These are phyloP conservation scores for Mycena floridula DNA, from an alignment of 768 basidiomycete species.

Conservation along the genomic window DNA sequence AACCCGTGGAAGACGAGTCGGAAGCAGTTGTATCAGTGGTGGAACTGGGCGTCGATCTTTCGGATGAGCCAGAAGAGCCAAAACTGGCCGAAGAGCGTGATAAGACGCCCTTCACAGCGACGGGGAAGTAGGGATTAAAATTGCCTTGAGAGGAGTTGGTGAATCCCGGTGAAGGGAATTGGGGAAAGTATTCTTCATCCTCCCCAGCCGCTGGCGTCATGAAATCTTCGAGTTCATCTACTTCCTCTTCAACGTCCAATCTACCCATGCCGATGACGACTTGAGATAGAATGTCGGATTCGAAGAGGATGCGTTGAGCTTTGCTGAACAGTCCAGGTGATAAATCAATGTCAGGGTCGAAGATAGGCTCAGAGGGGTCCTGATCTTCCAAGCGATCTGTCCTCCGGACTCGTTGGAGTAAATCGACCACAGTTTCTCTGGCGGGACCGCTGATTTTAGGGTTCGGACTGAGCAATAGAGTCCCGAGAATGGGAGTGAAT, in stretches of 20 bases:
- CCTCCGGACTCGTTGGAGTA: conserved; percentile 64
- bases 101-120: neutral
- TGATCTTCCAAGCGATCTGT: conserved; percentile 8
- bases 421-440: conserved; percentile 69
- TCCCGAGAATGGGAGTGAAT: conserved; percentile 89
- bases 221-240: neutral
- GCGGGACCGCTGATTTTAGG: conserved; percentile 66
- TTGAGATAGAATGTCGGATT: conserved; percentile 77
- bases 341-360: conserved; percentile 17
- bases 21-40: neutral
- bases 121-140: conserved; percentile 6
- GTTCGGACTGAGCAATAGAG: conserved; percentile 79
- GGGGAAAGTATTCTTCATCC: neutral
- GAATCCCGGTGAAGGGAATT: neutral
- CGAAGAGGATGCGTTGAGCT: conserved; percentile 58
- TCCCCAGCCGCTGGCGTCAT: neutral
- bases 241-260: conserved; percentile 39
- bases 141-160: neutral
- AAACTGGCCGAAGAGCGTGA: conserved; percentile 3
- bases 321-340: conserved; percentile 42
- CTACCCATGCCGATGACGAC: conserved; percentile 88
- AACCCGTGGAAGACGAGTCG: neutral
- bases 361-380: neutral
- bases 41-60: conserved; percentile 5
- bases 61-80: conserved; percentile 1